A percentile compares a stretch with the other conserved stretches of the same genome.
phyloP scores from a whole-genome alignment of 108 stramenopile species.

The Skeletonema menzelii region DNA sequence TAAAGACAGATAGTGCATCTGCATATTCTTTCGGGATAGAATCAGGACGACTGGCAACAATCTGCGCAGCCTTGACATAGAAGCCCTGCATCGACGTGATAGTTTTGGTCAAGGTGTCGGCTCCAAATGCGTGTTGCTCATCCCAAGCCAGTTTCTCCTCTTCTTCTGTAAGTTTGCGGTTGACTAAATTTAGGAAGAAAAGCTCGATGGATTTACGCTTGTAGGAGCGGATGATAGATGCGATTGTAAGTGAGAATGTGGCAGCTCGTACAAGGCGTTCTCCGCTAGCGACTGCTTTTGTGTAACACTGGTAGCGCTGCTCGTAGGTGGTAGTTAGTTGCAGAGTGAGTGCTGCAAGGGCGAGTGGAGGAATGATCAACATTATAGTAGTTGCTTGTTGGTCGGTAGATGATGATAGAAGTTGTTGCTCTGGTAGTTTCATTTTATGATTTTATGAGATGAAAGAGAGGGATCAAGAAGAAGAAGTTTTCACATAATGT shows the following conservation, averaged over 20 bases:
- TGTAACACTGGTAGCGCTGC: neutral
- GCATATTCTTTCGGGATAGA: neutral
- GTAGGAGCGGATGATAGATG: neutral
- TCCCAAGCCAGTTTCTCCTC: neutral
- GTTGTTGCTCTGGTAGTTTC: too few species aligned
- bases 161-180: neutral
- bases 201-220: neutral
- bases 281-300: neutral
- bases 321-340: neutral
- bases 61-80: constrained; percentile 61
- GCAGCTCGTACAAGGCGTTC: neutral
- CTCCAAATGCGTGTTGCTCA: constrained; percentile 22
- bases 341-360: neutral
- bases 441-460: neutral
- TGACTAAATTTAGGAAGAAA: neutral
- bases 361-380: neutral
- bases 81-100: constrained; percentile 58
- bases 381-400: neutral
- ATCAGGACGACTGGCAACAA: constrained; percentile 45
- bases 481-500: too few species aligned
- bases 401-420: neutral
- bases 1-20: neutral
- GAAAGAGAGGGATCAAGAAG: neutral
- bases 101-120: constrained; percentile 11
- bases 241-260: neutral